Percentiles rank a stretch among this genome's conserved stretches.
Conservation (phyloP, 805 yeast species). For the Debaryomyces castellii region DNA sequence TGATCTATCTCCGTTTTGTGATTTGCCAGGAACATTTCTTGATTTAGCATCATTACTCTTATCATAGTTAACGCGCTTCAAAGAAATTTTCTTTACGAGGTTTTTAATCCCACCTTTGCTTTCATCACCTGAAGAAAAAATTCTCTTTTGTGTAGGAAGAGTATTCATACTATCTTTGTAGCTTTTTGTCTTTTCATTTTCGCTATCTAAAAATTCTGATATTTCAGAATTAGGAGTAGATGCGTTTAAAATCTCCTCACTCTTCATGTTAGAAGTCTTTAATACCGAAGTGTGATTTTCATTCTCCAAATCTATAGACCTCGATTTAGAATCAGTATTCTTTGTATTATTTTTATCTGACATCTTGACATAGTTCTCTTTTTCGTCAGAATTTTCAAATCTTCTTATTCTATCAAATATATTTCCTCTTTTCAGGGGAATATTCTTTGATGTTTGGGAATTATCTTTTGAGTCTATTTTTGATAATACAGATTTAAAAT, state of each 20-base stretch:
- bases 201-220: neutral
- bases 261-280: no score
- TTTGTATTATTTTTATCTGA: neutral
- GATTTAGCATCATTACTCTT: neutral
- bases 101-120: neutral
- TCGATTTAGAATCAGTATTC: neutral
- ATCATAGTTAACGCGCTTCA: neutral
- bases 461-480: constrained; percentile 20
- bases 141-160: no score
- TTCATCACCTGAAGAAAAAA: neutral
- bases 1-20: neutral
- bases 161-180: neutral
- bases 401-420: constrained; percentile 38
- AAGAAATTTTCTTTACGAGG: neutral
- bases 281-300: no score
- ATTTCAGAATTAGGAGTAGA: neutral
- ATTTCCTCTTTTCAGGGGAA: constrained; percentile 15
- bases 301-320: no score
- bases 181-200: neutral
- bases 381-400: constrained; percentile 27
- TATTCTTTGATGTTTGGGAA: constrained; percentile 8
- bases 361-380: neutral
- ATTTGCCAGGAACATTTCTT: neutral
- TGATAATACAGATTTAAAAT: constrained; percentile 23
- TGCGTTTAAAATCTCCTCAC: neutral